Evolutionary conservation across 352 stramenopile species (phyloP), one percentile per base, ranked within the genome.

Genomic region (Paralagenidium karlingii): DNA sequence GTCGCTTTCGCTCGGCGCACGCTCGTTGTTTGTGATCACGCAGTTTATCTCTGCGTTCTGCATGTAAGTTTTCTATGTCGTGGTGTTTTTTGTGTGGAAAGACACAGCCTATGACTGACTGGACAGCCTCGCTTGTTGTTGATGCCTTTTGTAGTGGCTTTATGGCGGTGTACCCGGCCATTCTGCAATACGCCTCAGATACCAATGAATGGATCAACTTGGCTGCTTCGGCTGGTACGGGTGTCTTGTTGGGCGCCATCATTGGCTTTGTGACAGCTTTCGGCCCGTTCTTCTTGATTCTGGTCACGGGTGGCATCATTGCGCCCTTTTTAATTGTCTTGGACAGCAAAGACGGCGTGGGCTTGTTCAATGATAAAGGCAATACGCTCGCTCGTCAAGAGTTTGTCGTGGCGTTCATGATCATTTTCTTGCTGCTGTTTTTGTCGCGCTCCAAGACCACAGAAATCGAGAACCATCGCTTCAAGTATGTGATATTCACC

Each of bases 401-500:
- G 43, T 92, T 92, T 55, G 67, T 92, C 10, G 60, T 92, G 42
- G 73, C 75, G 27, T 92, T 92, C 49, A 73, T 83, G 34, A 79
- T 92, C 40, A 83, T 92, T 47, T 92, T 87, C 40, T 54, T 87
- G 49, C 60, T 92, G 24, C 56, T 92, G n/a, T 89, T 71, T 38
- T 61, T 57, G 32, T 87, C 73, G 1, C 46, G 44, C 20, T 88
- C 73, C 47, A 92, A 92, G 67, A 81, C 70, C 5, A 56, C 53
- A 8, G 79, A 92, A 34, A 53, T 88, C 18, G 79, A 92, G 54
- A 89, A 85, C 63, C 79, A 92, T 58, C 76, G 79, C 12, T 83
- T 92, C 64, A 92, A 92, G 60, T 92, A 92, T 45, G 63, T 89
- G 2, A 5, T 88, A n/a, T 82, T 92, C 34, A 74, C 73, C 22